Percentiles rank a stretch among this genome's conserved stretches.
phyloP scores from a whole-genome alignment of 768 basidiomycete species.

The Pulveroboletus sp. region DNA sequence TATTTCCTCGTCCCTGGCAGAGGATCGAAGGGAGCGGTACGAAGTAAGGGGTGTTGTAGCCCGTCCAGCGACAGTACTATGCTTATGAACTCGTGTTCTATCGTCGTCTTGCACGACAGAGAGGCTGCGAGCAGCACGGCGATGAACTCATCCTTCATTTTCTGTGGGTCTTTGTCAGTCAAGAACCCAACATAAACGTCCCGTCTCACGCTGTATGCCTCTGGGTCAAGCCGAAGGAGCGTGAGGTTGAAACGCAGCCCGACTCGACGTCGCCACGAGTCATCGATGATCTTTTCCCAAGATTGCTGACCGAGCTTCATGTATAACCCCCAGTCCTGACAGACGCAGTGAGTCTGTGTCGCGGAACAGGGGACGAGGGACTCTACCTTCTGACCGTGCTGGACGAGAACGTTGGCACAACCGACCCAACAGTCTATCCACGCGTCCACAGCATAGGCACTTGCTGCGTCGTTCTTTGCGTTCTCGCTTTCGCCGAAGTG shows the following conservation, averaged over 20 bases:
- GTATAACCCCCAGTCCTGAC: slow-evolving; percentile 60
- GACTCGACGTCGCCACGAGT: slow-evolving; percentile 51
- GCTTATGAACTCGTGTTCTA: slow-evolving; percentile 58
- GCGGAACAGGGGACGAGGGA: slow-evolving; percentile 1
- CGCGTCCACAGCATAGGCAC: slow-evolving; percentile 40
- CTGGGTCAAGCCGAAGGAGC: slow-evolving; percentile 55
- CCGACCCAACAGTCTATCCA: slow-evolving; percentile 75
- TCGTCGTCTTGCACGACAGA: slow-evolving; percentile 42
- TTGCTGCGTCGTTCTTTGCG: slow-evolving; percentile 16
- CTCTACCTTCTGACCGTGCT: slow-evolving; percentile 43
- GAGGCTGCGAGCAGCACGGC: slow-evolving; percentile 51
- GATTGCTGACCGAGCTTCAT: slow-evolving; percentile 49
- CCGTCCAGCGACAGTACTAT: slow-evolving; percentile 57
- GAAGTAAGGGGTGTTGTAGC: slow-evolving; percentile 49
- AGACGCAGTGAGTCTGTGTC: neutral
- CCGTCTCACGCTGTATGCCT: slow-evolving; percentile 51
- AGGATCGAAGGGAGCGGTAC: slow-evolving; percentile 28
- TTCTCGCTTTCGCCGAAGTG: slow-evolving; percentile 37
- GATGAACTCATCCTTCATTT: slow-evolving; percentile 47
- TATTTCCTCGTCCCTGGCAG: slow-evolving; percentile 23
- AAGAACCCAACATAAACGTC: neutral
- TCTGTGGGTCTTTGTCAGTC: slow-evolving; percentile 31
- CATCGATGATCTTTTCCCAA: slow-evolving; percentile 52
- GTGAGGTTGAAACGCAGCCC: slow-evolving; percentile 59
- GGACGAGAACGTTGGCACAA: slow-evolving; percentile 59